Percentiles rank a stretch among this genome's conserved stretches.
phyloP scores from a whole-genome alignment of 176 grass and related monocot genomes.

The Zizania latifolia region DNA sequence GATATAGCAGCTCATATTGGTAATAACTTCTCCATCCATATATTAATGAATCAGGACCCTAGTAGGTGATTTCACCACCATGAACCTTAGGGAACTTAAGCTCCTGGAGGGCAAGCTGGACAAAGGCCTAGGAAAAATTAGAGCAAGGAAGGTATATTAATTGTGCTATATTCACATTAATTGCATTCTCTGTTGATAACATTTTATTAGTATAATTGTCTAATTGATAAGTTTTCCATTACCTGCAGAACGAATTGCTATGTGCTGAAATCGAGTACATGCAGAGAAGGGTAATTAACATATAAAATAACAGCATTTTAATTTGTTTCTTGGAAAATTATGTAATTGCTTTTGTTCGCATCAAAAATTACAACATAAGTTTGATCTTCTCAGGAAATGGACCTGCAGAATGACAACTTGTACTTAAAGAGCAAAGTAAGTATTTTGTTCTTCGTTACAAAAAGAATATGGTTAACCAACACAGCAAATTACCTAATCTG shows the following conservation, averaged over 20 bases:
- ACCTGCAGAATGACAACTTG: constrained; percentile 58
- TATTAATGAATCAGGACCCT: constrained; percentile 42
- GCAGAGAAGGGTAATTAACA: constrained; percentile 53
- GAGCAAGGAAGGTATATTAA: constrained; percentile 62
- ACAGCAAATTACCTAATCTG: neutral
- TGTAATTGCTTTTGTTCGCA: constrained; percentile 5
- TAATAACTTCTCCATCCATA: neutral
- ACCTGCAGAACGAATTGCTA: constrained; percentile 63
- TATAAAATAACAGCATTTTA: neutral
- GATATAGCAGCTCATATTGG: neutral
- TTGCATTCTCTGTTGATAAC: neutral
- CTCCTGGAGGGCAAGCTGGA: constrained; percentile 66
- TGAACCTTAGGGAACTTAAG: constrained; percentile 53
- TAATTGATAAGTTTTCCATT: neutral
- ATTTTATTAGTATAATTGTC: neutral
- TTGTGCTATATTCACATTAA: neutral
- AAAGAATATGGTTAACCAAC: neutral
- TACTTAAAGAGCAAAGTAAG: constrained; percentile 60
- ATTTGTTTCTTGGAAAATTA: neutral
- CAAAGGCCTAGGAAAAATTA: constrained; percentile 72
- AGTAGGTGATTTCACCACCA: constrained; percentile 52
- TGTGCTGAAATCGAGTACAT: constrained; percentile 48
- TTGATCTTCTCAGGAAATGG: constrained; percentile 49
- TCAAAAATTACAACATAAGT: neutral
- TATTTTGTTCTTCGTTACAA: neutral